Evolutionary conservation across 2,329 filamentous ascomycete genomes (phyloP).

Genomic region (Monilinia vaccinii-corymbosi): DNA sequence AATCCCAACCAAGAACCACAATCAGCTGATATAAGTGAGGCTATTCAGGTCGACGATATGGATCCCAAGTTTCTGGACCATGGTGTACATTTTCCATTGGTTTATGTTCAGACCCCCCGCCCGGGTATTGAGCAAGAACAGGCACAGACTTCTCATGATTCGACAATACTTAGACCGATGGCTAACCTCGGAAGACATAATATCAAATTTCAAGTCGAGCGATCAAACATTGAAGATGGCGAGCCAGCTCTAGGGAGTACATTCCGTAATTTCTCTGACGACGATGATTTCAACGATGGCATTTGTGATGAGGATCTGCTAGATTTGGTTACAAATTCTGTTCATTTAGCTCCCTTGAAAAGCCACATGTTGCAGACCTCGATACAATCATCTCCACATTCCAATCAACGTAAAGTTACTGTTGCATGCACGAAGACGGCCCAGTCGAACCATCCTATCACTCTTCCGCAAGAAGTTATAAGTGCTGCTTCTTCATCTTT

Average conservation of each 20-base stretch:
- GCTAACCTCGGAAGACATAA: background rate
- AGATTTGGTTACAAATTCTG: constrained; percentile 11
- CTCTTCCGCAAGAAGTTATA: background rate
- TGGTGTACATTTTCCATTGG: background rate
- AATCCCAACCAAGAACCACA: background rate
- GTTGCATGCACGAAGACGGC: background rate
- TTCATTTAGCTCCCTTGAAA: background rate
- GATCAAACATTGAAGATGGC: constrained; percentile 10
- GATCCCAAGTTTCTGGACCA: background rate
- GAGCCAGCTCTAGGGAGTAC: background rate
- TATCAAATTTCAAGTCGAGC: constrained; percentile 6
- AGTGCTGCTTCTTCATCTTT: background rate
- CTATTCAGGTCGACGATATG: background rate
- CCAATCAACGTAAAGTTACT: background rate
- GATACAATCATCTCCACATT: background rate
- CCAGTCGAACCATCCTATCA: background rate
- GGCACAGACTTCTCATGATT: background rate
- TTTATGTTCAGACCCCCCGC: background rate
- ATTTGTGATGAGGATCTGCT: constrained; percentile 24
- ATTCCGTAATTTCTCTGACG: background rate
- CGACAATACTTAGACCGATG: background rate
- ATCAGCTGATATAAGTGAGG: background rate
- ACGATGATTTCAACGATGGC: constrained; percentile 21
- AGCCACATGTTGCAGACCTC: background rate
- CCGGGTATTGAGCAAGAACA: background rate